Evolutionary conservation across 306 rosid species (phyloP).

Genomic region (Oxytropis ochrocephala): DNA sequence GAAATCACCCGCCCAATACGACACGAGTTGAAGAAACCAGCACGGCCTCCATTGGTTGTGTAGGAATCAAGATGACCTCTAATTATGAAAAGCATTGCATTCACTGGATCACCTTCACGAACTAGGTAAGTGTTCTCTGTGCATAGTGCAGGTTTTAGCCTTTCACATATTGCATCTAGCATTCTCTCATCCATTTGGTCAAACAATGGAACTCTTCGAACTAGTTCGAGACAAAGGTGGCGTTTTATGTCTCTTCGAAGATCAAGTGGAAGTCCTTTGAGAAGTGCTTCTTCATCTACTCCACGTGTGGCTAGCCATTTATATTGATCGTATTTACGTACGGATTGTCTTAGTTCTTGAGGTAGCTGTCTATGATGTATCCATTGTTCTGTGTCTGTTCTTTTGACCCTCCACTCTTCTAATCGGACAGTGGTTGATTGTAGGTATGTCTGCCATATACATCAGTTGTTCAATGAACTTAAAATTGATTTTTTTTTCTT

Average conservation of each 20-base stretch:
- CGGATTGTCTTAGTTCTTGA: slow-evolving; percentile 49
- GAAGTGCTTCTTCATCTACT: slow-evolving; percentile 66
- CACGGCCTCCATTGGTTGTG: slow-evolving; percentile 86
- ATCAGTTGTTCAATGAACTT: no score
- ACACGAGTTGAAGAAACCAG: slow-evolving; percentile 79
- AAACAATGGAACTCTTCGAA: slow-evolving; percentile 69
- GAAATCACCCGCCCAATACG: slow-evolving; percentile 61
- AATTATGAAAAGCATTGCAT: slow-evolving; percentile 75
- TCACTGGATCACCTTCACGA: slow-evolving; percentile 80
- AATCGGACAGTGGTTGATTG: slow-evolving; percentile 66
- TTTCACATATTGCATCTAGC: slow-evolving; percentile 82
- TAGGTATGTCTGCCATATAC: slow-evolving; percentile 73
- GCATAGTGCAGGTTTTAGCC: slow-evolving; percentile 64
- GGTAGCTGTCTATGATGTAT: slow-evolving; percentile 83
- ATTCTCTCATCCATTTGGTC: slow-evolving; percentile 83
- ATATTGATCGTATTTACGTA: slow-evolving; percentile 65
- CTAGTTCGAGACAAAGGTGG: slow-evolving; percentile 80
- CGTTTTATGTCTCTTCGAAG: slow-evolving; percentile 79
- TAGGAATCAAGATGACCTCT: slow-evolving; percentile 72
- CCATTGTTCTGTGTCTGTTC: slow-evolving; percentile 84
- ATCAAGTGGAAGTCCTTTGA: slow-evolving; percentile 59
- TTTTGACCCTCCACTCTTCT: slow-evolving; percentile 82
- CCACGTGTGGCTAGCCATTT: slow-evolving; percentile 85
- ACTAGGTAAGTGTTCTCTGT: slow-evolving; percentile 61
- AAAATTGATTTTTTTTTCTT: no score